phyloP scores from a whole-genome alignment of 2,329 filamentous ascomycete species.

The Proliferodiscus dingleyae region DNA sequence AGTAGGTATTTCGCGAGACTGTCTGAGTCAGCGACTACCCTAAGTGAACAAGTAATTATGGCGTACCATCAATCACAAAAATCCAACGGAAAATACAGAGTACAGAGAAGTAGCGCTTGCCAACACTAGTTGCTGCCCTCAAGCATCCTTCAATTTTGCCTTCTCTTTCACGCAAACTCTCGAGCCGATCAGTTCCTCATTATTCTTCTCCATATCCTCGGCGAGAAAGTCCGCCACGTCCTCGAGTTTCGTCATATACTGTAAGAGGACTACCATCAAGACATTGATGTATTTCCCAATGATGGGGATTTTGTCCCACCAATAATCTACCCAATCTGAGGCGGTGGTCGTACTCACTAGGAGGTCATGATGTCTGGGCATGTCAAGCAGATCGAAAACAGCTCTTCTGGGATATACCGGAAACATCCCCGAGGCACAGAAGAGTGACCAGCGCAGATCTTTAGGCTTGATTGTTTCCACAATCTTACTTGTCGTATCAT shows the following conservation, averaged over 20 bases:
- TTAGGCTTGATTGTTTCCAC: constrained; percentile 10
- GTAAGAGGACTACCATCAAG: constrained; percentile 26
- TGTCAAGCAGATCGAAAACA: constrained; percentile 30
- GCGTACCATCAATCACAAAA: too few species aligned
- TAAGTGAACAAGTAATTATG: too few species aligned
- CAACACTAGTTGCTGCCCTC: too few species aligned
- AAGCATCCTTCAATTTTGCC: constrained; percentile 9
- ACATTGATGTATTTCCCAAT: constrained; percentile 31
- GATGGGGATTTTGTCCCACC: constrained; percentile 12
- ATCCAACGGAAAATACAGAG: neutral
- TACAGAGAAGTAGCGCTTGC: neutral
- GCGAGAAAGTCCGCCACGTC: constrained; percentile 40
- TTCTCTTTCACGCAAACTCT: constrained; percentile 33
- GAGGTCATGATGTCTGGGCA: constrained; percentile 22
- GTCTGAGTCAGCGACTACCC: too few species aligned
- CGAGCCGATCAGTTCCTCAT: constrained; percentile 31
- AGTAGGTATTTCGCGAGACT: too few species aligned
- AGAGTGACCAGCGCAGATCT: constrained; percentile 35
- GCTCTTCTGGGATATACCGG: constrained; percentile 32
- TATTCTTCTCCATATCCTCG: constrained; percentile 32
- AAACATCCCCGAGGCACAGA: constrained; percentile 35
- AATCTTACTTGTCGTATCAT: constrained; percentile 13
- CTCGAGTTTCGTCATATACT: constrained; percentile 36
- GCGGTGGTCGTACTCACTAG: constrained; percentile 6
- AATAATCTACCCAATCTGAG: constrained; percentile 12